Base-by-base conservation (phyloP, 176 grass and related monocot species). In the Oryza coarctata region DNA sequence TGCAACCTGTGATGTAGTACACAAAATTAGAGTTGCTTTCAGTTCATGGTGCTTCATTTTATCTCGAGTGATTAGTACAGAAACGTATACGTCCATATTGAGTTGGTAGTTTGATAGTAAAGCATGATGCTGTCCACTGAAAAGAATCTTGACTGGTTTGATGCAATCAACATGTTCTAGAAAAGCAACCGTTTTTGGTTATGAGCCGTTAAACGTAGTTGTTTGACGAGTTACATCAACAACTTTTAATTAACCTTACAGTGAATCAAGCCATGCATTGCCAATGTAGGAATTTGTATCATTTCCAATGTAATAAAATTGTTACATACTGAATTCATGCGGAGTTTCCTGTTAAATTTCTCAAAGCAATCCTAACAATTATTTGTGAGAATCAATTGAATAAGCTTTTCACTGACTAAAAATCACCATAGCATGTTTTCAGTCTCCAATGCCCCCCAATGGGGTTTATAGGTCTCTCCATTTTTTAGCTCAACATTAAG, bases 201-300 rank as follows among this genome's bases (percentile, higher is more conserved):
- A 31, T 40, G 52, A 45, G 26, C 69, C 28, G 38, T 82, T 82
- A 73, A 75, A 64, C 22, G 11, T 43, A 65, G 57, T 75, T 83
- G 57, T 1, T 77, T 41, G 9, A 65, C 4, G 29, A 64, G 26
- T 72, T 26, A 65, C 80, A 72, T 78, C 66, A 72, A 52, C 41
- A 72, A 14, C 68, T 52, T 79, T 52, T 74, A 12, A 26, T 7
- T 9, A 55, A 22, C 50, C 7, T 71, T 64, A 50, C 0, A 18
- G 2, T 65, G 17, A 64, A 27, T 15, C 66, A 63, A 18, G 0
- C 6, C 13, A 18, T 6, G 61, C 15, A 41, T 41, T 40, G 12
- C 25, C 9, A 45, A 52, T 52, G 49, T 8, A 6, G 6, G 49
- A 52, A 5, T 52, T 22, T 6, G 49, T 20, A 18, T 52, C 18